Base-by-base conservation (phyloP, 768 basidiomycete genomes). In the Tylopilus vinaceipallidus region DNA sequence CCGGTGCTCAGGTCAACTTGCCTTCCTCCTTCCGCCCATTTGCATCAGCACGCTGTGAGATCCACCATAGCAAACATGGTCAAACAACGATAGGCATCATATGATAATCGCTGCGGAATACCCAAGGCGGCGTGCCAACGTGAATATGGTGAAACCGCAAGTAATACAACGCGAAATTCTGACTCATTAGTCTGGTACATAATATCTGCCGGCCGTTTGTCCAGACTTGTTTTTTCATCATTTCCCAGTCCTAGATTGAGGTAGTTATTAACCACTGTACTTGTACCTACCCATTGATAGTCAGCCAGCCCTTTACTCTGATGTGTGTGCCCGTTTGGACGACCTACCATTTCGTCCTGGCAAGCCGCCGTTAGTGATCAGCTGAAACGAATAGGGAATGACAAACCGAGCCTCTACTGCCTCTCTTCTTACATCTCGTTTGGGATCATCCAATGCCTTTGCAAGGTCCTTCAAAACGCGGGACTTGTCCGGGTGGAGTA, bases 371-470 rank as follows among this genome's bases (percentile, higher is more conserved):
- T 65, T 23, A 58, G 36, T 26, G 38, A 22, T 39, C 32, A 9
- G 16, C 8, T 12, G 5, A 34, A 7, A 9, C 4, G 3, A 34
- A 8, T 11, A 5, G 3, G 11, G 27, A 24, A 45, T 16, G 36
- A 46, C 70, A 24, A 57, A 77, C 78, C 86, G 61, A 29, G 92
- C 86, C 57, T 92, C 84, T 3, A 98, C 97, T 1, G 94, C 95
- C 60, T 89, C 91, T 59, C 82, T 85, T 45, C 97, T 76, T 8
- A 99, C 94, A 2, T 71, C 70, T 50, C 88, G 75, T 63, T 86
- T 88, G n/a, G 90, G 90, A 70, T 98, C 97, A 63, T 98, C 97
- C 40, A 98, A 68, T 4, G 78, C 81, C 53, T 77, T 82, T 0
- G 78, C 85, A 23, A 99, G 74, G 52, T 86, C 84, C 32, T 82